A percentile compares a stretch with the other conserved stretches of the same genome.
These are phyloP conservation scores for Macrolepiota fuliginosa DNA, from an alignment of 768 basidiomycete genomes.

Conservation along the genomic window DNA sequence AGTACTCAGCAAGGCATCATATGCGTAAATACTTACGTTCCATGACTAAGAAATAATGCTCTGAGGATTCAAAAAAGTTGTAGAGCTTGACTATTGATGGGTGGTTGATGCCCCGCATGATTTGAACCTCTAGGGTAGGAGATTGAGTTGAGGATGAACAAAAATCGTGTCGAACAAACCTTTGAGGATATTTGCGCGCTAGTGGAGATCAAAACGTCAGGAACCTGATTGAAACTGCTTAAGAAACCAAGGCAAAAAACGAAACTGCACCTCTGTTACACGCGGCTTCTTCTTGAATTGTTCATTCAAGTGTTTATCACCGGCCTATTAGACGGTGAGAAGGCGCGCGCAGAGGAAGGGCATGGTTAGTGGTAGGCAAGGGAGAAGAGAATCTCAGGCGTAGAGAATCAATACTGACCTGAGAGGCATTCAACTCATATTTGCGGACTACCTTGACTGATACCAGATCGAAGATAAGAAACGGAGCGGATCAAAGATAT, in stretches of 20 bases:
- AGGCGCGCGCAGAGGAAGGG: conserved; percentile 32
- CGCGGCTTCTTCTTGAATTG: conserved; percentile 97
- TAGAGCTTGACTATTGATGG: conserved; percentile 90
- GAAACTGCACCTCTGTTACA: conserved; percentile 87
- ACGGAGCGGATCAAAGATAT: conserved; percentile 13
- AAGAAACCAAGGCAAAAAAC: conserved; percentile 16
- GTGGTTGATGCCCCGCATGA: conserved; percentile 94
- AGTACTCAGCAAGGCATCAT: conserved; percentile 6
- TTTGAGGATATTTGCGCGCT: conserved; percentile 99
- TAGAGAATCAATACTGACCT: conserved; percentile 60
- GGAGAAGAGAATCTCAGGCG: conserved; percentile 21
- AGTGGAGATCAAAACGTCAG: conserved; percentile 30
- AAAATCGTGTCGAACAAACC: conserved; percentile 38
- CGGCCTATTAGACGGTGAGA: conserved; percentile 52
- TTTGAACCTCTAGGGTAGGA: conserved; percentile 83
- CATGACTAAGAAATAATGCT: conserved; percentile 92
- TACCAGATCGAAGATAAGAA: conserved; percentile 15
- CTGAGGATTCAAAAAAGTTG: conserved; percentile 88
- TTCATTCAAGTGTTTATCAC: conserved; percentile 89
- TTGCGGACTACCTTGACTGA: conserved; percentile 94
- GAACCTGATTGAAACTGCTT: conserved; percentile 15
- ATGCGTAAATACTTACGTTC: conserved; percentile 61
- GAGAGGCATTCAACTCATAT: conserved; percentile 84
- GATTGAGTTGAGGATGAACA: conserved; percentile 7
- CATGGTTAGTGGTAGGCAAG: conserved; percentile 19